These are phyloP conservation scores for Anthracocystis walkeri DNA, from an alignment of 1,284 basidiomycete species.

Conservation along the genomic window DNA sequence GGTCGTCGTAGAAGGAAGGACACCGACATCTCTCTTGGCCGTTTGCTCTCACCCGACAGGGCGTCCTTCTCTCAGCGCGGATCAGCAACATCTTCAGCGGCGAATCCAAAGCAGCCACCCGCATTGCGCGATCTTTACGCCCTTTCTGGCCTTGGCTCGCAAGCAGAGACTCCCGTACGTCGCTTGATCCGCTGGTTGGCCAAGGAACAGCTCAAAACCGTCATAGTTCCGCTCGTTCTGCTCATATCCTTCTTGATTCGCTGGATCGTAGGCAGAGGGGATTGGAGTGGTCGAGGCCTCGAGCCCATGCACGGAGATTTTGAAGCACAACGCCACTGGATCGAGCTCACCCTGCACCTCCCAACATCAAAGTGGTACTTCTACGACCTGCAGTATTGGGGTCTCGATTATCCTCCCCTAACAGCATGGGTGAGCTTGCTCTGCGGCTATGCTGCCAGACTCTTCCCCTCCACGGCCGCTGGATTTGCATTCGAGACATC, in stretches of 20 bases:
- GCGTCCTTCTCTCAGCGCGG: constrained; percentile 13
- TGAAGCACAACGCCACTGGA: constrained; percentile 94
- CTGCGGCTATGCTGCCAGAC: constrained; percentile 34
- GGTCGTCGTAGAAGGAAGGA: constrained; percentile 23
- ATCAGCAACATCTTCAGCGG: neutral
- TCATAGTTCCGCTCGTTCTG: constrained; percentile 36
- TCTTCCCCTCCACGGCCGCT: constrained; percentile 37
- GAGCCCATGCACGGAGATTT: constrained; percentile 91
- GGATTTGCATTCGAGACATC: constrained; percentile 78
- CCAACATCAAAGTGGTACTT: constrained; percentile 83
- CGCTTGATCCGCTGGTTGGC: constrained; percentile 55
- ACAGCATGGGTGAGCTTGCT: constrained; percentile 75
- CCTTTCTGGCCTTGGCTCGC: constrained; percentile 29
- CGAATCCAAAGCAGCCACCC: constrained; percentile 4
- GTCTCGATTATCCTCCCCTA: constrained; percentile 82
- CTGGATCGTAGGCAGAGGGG: constrained; percentile 50
- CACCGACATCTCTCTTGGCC: constrained; percentile 20
- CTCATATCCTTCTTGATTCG: constrained; percentile 45
- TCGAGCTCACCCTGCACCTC: constrained; percentile 84
- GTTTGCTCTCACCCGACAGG: constrained; percentile 19
- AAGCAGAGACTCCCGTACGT: constrained; percentile 57
- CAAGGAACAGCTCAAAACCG: constrained; percentile 48
- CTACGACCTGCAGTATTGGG: constrained; percentile 90
- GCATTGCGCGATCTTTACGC: constrained; percentile 35
- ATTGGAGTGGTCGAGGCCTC: constrained; percentile 75